A percentile compares a stretch with the other conserved stretches of the same genome.
Evolutionary conservation across 2,329 filamentous ascomycete species (phyloP).

Genomic region (Amauroascus verrucosus): DNA sequence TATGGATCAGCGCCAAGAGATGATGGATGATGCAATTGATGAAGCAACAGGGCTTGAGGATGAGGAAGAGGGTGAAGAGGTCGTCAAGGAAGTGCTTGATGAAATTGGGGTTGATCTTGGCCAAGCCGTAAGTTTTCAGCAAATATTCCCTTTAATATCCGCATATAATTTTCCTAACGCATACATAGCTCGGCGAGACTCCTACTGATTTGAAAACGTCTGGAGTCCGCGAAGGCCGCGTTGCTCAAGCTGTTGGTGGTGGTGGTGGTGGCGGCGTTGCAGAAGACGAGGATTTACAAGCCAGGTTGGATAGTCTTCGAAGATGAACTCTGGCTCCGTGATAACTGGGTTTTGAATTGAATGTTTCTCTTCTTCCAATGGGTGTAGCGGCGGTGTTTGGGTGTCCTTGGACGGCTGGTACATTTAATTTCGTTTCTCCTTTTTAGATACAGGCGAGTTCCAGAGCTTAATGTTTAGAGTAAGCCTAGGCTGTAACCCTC

Average conservation of each 20-base stretch:
- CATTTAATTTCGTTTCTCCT: background rate
- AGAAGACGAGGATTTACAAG: conserved; percentile 83
- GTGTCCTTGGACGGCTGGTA: conserved; percentile 4
- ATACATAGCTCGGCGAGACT: conserved; percentile 71
- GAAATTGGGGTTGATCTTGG: conserved; percentile 93
- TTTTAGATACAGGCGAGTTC: background rate
- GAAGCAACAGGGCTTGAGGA: conserved; percentile 85
- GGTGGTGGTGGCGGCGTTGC: conserved; percentile 53
- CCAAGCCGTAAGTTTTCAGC: conserved; percentile 59
- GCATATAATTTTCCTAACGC: conserved; percentile 18
- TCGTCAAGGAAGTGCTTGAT: conserved; percentile 91
- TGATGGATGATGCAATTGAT: conserved; percentile 99
- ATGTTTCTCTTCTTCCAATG: background rate
- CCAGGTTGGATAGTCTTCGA: conserved; percentile 77
- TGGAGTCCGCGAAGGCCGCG: conserved; percentile 60
- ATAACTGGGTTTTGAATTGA: background rate
- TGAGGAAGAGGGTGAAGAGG: conserved; percentile 92
- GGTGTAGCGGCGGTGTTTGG: conserved; percentile 13
- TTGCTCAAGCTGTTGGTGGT: conserved; percentile 77
- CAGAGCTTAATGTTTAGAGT: background rate
- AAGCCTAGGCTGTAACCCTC: background rate
- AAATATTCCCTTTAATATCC: background rate
- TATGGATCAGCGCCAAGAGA: conserved; percentile 97
- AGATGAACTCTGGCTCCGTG: conserved; percentile 29
- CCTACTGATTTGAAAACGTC: conserved; percentile 71